These are phyloP conservation scores for Schizophyllum amplum DNA, from an alignment of 1,284 basidiomycete species.

Conservation along the genomic window DNA sequence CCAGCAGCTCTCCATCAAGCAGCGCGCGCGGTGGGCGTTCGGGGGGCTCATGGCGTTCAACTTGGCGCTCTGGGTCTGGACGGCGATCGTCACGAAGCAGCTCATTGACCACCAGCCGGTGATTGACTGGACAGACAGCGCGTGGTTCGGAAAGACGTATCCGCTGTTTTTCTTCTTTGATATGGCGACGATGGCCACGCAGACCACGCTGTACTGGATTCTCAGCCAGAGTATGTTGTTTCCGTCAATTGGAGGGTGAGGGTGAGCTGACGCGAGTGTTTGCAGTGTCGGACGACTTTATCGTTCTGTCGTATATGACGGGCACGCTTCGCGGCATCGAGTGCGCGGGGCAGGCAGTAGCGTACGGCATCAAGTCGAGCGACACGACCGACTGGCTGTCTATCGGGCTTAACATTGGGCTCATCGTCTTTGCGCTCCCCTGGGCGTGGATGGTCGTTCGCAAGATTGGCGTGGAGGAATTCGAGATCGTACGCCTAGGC, in stretches of 20 bases:
- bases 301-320: slow-evolving; percentile 26
- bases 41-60: slow-evolving; percentile 22
- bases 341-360: slow-evolving; percentile 26
- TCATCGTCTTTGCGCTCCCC: slow-evolving; percentile 22
- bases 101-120: slow-evolving; percentile 20
- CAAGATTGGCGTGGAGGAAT: slow-evolving; percentile 21
- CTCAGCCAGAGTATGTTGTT: slow-evolving; percentile 21
- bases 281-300: slow-evolving; percentile 26
- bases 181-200: slow-evolving; percentile 25
- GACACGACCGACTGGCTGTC: slow-evolving; percentile 25
- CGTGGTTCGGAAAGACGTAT: slow-evolving; percentile 22
- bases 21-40: slow-evolving; percentile 24
- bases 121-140: slow-evolving; percentile 25
- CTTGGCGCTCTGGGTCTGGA: slow-evolving; percentile 24
- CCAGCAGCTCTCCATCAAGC: slow-evolving; percentile 21
- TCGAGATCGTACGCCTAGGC: slow-evolving; percentile 14
- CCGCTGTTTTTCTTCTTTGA: slow-evolving; percentile 24
- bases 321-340: slow-evolving; percentile 25
- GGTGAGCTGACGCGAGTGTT: background rate
- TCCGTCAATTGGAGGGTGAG: no score
- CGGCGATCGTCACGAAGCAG: slow-evolving; percentile 25
- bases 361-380: slow-evolving; percentile 26
- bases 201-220: slow-evolving; percentile 24
- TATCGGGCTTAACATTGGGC: slow-evolving; percentile 24
- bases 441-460: slow-evolving; percentile 23